Evolutionary conservation across 164 flowering plant species (phyloP), one percentile per base, ranked within the genome.

Genomic region (Litsea cubeba): DNA sequence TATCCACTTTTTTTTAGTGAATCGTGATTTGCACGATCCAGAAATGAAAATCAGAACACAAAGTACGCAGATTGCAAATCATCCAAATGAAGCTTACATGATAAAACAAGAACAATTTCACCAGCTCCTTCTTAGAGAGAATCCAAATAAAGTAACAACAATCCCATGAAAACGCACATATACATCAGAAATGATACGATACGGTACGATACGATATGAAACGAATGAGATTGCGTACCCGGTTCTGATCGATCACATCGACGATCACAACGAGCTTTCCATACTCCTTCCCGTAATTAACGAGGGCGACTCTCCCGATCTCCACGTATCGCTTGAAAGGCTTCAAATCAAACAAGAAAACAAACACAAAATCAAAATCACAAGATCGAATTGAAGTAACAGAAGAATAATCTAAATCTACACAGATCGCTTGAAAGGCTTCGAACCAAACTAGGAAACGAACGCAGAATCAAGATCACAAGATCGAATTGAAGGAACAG

Each of bases 241-340:
- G 74, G 32, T 76, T 76, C 69, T 76, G 78, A 30, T 76, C 78
- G 25, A 76, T 22, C 14, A 76, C 74, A 20, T 76, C 78, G 65
- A 76, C 78, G 58, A 76, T 76, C 50, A 76, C 78, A n/a, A 76
- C 78, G 14, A 76, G 78, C 65, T 22, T 71, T n/a, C 78, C 78
- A 12, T 76, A 76, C 25, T 76, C 78, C 62, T 76, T 71, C 57
- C 78, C 78, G 23, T 76, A 76, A 68, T 76, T 76, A 7, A 76
- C 70, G 17, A 76, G 73, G 51, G 78, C 78, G 25, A 76, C 78
- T 46, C 78, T 71, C 69, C 78, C 78, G 74, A 76, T 76, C 71
- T 76, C 78, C 40, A 76, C 78, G 17, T 76, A 71, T 57, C 78
- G 74, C 74, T 76, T 76, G 78, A 76, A 76, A 26, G 78, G 78